A percentile compares a stretch with the other conserved stretches of the same genome.
Conservation (phyloP, 2,329 filamentous ascomycete genomes). For the Fusarium dlaminii region DNA sequence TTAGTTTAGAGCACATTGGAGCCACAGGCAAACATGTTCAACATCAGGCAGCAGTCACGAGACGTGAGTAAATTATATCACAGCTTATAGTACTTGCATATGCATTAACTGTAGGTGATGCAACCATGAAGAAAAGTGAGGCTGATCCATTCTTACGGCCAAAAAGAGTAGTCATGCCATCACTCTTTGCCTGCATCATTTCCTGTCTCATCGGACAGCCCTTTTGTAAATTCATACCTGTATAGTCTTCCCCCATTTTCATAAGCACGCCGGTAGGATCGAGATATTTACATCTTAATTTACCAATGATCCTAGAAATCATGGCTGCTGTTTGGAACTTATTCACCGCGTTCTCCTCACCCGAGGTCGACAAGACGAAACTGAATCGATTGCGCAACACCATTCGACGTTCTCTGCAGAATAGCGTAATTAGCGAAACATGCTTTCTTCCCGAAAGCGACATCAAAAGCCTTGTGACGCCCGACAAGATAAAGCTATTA, state of each 20-base stretch:
- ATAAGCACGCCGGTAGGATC: too few relatives aligned
- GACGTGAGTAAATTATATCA: neutral
- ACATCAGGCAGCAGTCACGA: neutral
- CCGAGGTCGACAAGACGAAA: neutral
- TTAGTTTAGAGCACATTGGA: neutral
- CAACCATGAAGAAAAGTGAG: neutral
- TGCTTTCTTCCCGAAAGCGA: neutral
- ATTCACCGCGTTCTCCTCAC: neutral
- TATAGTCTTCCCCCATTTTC: too few relatives aligned
- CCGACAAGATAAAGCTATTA: neutral
- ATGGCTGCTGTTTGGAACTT: neutral
- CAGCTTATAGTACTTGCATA: slow-evolving; percentile 3
- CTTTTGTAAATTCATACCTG: neutral
- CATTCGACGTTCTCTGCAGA: neutral
- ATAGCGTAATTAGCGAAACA: neutral
- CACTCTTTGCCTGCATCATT: neutral
- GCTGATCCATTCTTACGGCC: neutral
- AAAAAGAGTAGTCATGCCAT: neutral
- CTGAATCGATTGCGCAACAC: neutral
- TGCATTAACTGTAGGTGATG: neutral
- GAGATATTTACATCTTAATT: neutral
- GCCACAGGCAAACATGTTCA: neutral
- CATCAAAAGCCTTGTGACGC: neutral
- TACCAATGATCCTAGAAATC: neutral
- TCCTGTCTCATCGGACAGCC: neutral